Evolutionary conservation across 108 stramenopile genomes (phyloP).

Genomic region (Skeletonema grethae): DNA sequence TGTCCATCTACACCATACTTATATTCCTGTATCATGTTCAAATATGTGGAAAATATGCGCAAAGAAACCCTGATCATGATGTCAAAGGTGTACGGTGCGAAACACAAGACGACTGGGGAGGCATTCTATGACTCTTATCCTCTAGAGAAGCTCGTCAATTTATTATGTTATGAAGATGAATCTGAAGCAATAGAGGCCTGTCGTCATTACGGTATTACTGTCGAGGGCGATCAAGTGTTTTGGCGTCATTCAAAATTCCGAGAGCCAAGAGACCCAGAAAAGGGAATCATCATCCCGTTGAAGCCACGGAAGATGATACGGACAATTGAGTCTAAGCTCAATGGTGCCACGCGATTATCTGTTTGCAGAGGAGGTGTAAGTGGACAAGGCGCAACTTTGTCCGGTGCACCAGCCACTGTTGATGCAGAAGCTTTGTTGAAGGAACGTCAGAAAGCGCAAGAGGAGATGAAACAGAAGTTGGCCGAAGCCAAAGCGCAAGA

Average conservation of each 20-base stretch:
- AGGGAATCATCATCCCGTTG: constrained; percentile 61
- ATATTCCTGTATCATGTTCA: constrained; percentile 88
- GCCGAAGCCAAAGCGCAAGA: constrained; percentile 22
- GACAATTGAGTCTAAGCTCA: constrained; percentile 83
- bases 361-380: constrained; percentile 86
- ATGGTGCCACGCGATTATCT: constrained; percentile 76
- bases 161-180: constrained; percentile 83
- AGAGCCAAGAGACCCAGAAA: constrained; percentile 77
- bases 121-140: constrained; percentile 82
- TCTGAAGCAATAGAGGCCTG: constrained; percentile 81
- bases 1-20: constrained; percentile 75
- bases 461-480: constrained; percentile 24
- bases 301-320: constrained; percentile 82
- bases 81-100: constrained; percentile 75
- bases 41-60: constrained; percentile 86
- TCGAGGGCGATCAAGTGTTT: constrained; percentile 54
- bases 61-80: constrained; percentile 77
- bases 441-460: constrained; percentile 26
- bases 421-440: neutral
- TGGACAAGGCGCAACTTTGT: constrained; percentile 66
- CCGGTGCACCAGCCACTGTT: constrained; percentile 7
- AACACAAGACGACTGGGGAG: constrained; percentile 69
- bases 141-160: constrained; percentile 53
- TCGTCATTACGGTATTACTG: constrained; percentile 77
- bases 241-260: constrained; percentile 76